phyloP scores from a whole-genome alignment of 495 filamentous ascomycete genomes.

The Penicillium arizonense region DNA sequence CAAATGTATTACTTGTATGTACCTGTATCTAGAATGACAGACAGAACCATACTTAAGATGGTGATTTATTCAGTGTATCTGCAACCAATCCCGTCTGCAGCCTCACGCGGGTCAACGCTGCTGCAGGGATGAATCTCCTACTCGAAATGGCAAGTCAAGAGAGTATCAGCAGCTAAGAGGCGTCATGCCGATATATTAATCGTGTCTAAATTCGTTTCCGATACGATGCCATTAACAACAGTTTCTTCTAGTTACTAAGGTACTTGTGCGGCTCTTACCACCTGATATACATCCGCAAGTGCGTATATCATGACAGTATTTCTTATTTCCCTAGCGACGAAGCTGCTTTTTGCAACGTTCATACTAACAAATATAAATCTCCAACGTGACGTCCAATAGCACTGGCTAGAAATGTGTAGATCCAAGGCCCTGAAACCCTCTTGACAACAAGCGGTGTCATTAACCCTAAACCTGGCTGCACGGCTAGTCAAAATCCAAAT shows the following conservation, averaged over 20 bases:
- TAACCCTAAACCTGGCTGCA: constrained; percentile 1
- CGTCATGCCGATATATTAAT: neutral
- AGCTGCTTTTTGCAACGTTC: no score
- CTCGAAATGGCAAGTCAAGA: constrained; percentile 1
- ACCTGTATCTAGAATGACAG: neutral
- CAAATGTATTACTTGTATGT: neutral
- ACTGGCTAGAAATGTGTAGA: neutral
- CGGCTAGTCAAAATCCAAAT: constrained; percentile 1
- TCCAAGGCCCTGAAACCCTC: neutral
- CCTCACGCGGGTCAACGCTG: neutral
- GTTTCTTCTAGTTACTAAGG: no score
- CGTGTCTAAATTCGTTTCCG: neutral
- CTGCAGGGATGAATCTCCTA: constrained; percentile 5
- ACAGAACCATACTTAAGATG: neutral
- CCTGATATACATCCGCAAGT: neutral
- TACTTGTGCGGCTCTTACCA: neutral
- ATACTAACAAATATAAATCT: no score
- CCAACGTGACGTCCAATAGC: no score
- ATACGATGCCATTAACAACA: neutral
- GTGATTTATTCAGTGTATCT: neutral
- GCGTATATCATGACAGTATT: neutral
- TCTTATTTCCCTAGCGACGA: neutral
- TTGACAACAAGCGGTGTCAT: constrained; percentile 2
- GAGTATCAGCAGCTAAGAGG: neutral
- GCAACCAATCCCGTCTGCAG: constrained; percentile 4